phyloP scores from a whole-genome alignment of 345 rosid genomes.

The Cardiospermum halicacabum region DNA sequence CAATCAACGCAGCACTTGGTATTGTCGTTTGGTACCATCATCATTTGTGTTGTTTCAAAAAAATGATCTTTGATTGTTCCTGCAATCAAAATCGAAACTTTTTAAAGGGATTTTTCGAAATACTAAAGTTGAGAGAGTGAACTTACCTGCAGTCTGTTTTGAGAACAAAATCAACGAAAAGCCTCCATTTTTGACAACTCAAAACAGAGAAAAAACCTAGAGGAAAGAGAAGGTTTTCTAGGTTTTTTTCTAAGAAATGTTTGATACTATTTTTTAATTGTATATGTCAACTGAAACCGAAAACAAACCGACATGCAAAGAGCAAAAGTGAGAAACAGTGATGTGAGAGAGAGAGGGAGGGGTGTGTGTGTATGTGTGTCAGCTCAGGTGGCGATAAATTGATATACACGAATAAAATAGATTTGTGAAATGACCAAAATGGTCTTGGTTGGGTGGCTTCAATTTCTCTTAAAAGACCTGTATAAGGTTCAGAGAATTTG shows the following conservation, averaged over 20 bases:
- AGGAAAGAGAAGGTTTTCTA: neutral
- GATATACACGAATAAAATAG: neutral
- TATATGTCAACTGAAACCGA: neutral
- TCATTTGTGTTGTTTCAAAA: conserved; percentile 17
- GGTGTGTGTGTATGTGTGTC: neutral
- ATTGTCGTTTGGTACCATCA: conserved; percentile 6
- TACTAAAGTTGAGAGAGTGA: neutral
- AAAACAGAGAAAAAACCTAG: neutral
- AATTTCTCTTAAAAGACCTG: no score
- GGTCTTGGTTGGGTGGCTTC: neutral
- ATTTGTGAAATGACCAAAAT: conserved; percentile 19
- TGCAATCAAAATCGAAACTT: neutral
- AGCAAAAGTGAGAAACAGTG: neutral
- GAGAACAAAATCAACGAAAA: neutral
- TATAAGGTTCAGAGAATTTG: no score
- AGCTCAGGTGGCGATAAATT: neutral
- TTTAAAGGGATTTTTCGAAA: no score
- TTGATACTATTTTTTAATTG: neutral
- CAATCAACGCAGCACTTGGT: conserved; percentile 57
- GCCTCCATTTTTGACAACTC: neutral
- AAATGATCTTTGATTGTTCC: conserved; percentile 7
- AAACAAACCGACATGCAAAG: neutral
- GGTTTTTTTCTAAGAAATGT: no score
- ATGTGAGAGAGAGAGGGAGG: neutral
- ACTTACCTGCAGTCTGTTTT: conserved; percentile 2